phyloP scores from a whole-genome alignment of 1,284 basidiomycete genomes.

The Trametes pubescens region DNA sequence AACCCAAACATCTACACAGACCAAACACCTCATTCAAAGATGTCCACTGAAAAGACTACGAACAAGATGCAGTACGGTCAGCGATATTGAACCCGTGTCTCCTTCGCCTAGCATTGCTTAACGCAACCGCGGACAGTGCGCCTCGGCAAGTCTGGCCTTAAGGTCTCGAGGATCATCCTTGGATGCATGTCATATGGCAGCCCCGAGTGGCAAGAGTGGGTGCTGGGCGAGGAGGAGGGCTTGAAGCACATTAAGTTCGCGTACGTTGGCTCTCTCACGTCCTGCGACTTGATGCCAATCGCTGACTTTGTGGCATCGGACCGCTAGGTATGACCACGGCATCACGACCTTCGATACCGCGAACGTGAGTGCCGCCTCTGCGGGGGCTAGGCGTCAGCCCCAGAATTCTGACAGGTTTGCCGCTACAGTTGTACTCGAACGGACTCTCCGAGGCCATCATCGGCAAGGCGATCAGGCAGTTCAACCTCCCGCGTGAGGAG shows the following conservation, averaged over 20 bases:
- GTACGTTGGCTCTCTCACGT: slow-evolving; percentile 27
- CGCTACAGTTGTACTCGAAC: slow-evolving; percentile 17
- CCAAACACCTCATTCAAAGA: background rate
- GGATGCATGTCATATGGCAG: slow-evolving; percentile 55
- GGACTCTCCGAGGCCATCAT: slow-evolving; percentile 73
- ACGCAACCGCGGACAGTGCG: slow-evolving; percentile 40
- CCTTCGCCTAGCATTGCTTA: background rate
- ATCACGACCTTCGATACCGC: slow-evolving; percentile 63
- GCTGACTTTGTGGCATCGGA: background rate
- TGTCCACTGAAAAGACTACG: background rate
- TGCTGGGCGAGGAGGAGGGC: slow-evolving; percentile 51
- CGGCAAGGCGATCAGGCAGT: slow-evolving; percentile 81
- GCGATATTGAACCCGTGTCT: background rate
- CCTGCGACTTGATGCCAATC: background rate
- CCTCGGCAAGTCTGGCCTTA: slow-evolving; percentile 55
- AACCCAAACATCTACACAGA: background rate
- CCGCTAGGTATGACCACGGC: slow-evolving; percentile 46
- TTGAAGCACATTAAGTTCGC: slow-evolving; percentile 49
- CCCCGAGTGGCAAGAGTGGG: slow-evolving; percentile 48
- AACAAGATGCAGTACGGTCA: slow-evolving; percentile 25
- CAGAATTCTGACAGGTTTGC: background rate
- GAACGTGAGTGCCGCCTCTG: slow-evolving; percentile 47
- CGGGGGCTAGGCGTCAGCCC: no score
- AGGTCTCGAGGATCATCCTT: slow-evolving; percentile 53
- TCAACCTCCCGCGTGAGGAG: slow-evolving; percentile 76